Evolutionary conservation across 2,329 filamentous ascomycete species (phyloP), one percentile per base, ranked within the genome.

Genomic region (Phaeosphaeriaceae sp.): DNA sequence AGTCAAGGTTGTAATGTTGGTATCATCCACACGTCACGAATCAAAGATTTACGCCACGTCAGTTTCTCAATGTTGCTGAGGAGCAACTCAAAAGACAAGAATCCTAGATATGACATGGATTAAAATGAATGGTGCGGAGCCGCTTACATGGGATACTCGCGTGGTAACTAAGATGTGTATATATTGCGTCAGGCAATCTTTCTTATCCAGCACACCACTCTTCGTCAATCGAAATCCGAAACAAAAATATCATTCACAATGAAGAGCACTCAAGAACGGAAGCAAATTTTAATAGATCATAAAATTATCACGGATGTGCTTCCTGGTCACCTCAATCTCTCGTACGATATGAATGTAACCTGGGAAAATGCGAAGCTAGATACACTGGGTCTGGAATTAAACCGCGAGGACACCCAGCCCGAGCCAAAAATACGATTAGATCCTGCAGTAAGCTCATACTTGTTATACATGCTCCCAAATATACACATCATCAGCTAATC

Each of bases 251-350:
- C n/a, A n/a, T 32, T 16, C 40, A 3, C 16, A 15, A 55, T 56
- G 53, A 34, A 47, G 5, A 39, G 30, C 26, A 23, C 37, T 9
- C 43, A 52, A 45, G 42, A 41, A 3, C 48, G 18, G 15, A 50
- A 48, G n/a, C 51, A 51, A n/a, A 38, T 38, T 13, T 18, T 60
- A 0, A 29, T 32, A 9, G 41, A 53, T 5, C 46, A 53, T 42
- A 60, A 59, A n/a, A 48, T 64, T 15, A 61, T 61, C 6, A 56
- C 59, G 15, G 57, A 61, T 32, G 57, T 62, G 3, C 42, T 64
- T 4, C 48, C 57, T 1, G 51, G 35, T 7, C 42, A 37, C 32
- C 38, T 52, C 2, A 42, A 48, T 12, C 29, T 56, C 3, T 41
- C 50, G 12, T 59, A 62, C 48, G 17, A 56, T 9, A 29, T 64